Base-by-base conservation (phyloP, 139 green algal species). In the Gonium pectorale region DNA sequence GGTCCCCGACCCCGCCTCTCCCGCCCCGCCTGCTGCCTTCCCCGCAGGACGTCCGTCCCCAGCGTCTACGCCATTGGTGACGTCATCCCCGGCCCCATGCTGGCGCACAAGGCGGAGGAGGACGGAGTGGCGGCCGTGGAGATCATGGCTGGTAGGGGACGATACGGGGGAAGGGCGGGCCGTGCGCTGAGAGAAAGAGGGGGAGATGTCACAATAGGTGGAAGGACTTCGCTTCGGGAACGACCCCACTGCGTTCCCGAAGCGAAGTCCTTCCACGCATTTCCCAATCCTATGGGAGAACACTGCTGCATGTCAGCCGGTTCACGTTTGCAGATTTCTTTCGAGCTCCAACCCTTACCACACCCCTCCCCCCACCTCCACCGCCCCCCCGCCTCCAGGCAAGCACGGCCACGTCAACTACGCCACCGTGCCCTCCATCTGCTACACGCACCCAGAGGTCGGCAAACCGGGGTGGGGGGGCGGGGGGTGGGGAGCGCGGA, bases 91-190 rank as follows among this genome's bases (percentile, higher is more conserved):
- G 96, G 94, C 1, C 97, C 98, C 70, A 99, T 99, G 98, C 94
- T 99, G 38, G 98, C 98, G 2, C 98, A 99, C 90, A 99, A 99
- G 92, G 98, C 98, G 5, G 98, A 99, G 92, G 98, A 99, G 91
- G 98, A 99, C 63, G 97, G 98, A n/a, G 93, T 99, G 26, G 96
- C 97, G 5, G 94, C 91, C 35, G 97, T 98, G 33, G 98, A 99
- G 92, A 94, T 96, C 52, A 93, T 99, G 24, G 95, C 93, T 24
- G 92, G 92, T 90, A 63, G 7, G 85, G 19, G n/a, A n/a, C n/a
- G n/a, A n/a, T n/a, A n/a, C n/a, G n/a, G n/a, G n/a, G n/a, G n/a
- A n/a, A n/a, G n/a, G n/a, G n/a, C n/a, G n/a, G n/a, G n/a, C n/a
- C n/a, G n/a, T n/a, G 56, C 19, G 7, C 6, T n/a, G 17, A 6